Percentiles rank a stretch among this genome's conserved stretches.
Conservation (phyloP, 441 rosid species). For the Pelargonium australe region DNA sequence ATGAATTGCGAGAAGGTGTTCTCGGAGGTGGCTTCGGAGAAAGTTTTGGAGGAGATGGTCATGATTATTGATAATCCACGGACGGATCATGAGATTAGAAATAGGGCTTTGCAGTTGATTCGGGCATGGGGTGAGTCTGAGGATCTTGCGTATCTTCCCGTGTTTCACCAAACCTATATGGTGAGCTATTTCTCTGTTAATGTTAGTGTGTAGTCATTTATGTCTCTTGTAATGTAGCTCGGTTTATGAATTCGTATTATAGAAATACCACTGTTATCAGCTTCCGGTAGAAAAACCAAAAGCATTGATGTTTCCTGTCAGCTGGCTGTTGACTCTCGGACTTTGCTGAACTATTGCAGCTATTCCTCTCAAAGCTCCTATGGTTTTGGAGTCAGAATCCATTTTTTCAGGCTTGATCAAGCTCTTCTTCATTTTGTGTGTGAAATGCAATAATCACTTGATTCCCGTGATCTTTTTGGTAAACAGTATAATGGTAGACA, state of each 20-base stretch:
- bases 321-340: no score
- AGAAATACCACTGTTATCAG: not conserved
- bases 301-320: no score
- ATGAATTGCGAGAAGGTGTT: conserved; percentile 77
- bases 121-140: conserved; percentile 77
- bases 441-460: not conserved
- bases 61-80: conserved; percentile 57
- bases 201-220: not conserved
- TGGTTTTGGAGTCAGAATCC: no score
- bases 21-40: conserved; percentile 77
- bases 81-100: conserved; percentile 45
- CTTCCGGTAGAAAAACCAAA: not conserved
- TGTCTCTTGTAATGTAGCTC: not conserved
- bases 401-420: no score
- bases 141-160: conserved; percentile 73
- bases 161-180: conserved; percentile 68
- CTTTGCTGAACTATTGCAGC: no score
- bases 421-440: not conserved
- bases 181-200: conserved; percentile 23
- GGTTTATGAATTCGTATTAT: not conserved
- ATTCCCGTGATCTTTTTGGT: not conserved
- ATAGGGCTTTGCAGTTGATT: conserved; percentile 59
- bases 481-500: not conserved
- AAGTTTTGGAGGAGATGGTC: conserved; percentile 83
- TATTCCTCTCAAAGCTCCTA: no score